Base-by-base conservation (phyloP, 225 moss, liverwort and hornwort genomes). In the Lunularia cruciata region DNA sequence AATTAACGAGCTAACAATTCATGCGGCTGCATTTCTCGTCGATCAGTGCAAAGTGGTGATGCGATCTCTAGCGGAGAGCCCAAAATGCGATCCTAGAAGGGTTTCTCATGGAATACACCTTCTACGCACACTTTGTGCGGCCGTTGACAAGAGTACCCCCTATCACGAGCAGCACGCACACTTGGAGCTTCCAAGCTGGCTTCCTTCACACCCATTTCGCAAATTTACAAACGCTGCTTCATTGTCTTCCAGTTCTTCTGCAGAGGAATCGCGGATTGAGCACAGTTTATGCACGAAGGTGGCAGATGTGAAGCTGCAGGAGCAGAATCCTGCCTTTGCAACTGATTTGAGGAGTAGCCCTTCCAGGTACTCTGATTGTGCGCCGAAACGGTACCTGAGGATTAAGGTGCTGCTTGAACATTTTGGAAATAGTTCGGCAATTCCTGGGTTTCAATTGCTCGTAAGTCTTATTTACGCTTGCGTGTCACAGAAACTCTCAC, bases 361-460 rank as follows among this genome's bases (percentile, higher is more conserved):
- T 20, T 61, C 23, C 61, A 61, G 40, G 40, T 39, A 40, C 61
- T 61, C 39, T 12, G 61, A 61, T 61, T 61, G 25, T 26, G 26
- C n/a, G 10, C 72, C 63, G 3, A 67, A 58, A 22, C 61, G 49
- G 0, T 68, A 73, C 12, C 60, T 72, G 36, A 67, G 80, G 68
- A 71, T 76, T 18, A 80, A 72, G 25, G 28, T 80, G 31, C 68
- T 80, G 32, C 68, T 80, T 6, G 80, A 80, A 34, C 63, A 80
- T 28, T 80, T 80, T 13, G 80, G 80, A 25, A 80, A 65, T 57
- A 72, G 76, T 14, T 67, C 72, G 7, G 61, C 72, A 5, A 80
- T 76, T 38, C 75, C 75, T 8, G 80, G 80, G 31, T 80, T 68
- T 53, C 80, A 76, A 45, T 68, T 76, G 6, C 68, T 80, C 28